These are phyloP conservation scores for Narthecium ossifragum DNA, from an alignment of 106 monocot genomes.

Conservation along the genomic window DNA sequence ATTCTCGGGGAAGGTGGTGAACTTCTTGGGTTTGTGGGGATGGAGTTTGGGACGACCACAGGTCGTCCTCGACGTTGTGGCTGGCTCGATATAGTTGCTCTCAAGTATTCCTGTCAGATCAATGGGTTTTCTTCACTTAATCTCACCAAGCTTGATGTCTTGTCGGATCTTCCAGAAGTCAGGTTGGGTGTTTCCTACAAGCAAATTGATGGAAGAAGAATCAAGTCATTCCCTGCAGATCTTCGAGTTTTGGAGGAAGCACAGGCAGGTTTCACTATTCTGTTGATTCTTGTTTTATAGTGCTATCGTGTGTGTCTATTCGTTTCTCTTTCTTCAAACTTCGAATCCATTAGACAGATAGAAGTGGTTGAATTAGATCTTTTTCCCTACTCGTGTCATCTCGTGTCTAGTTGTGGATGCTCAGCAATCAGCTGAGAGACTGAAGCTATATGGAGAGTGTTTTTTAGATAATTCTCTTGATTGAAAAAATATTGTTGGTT, in stretches of 20 bases:
- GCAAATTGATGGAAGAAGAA: slow-evolving; percentile 32
- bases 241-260: slow-evolving; percentile 59
- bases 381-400: no score
- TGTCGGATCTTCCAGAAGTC: slow-evolving; percentile 72
- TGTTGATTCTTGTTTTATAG: no score
- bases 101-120: slow-evolving; percentile 73
- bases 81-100: slow-evolving; percentile 91
- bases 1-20: slow-evolving; percentile 73
- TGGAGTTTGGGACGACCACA: slow-evolving; percentile 97
- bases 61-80: slow-evolving; percentile 94
- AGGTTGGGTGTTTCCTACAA: slow-evolving; percentile 77
- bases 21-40: slow-evolving; percentile 63
- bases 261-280: slow-evolving; percentile 31
- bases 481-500: no score
- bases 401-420: no score
- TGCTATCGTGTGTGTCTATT: no score
- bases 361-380: no score
- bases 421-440: no score
- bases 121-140: slow-evolving; percentile 94
- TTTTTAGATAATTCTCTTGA: no score
- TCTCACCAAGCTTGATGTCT: slow-evolving; percentile 92
- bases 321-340: no score
- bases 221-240: slow-evolving; percentile 78
- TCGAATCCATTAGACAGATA: no score
- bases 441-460: no score